Conservation (phyloP, 345 rosid genomes). For the Linum tenue region DNA sequence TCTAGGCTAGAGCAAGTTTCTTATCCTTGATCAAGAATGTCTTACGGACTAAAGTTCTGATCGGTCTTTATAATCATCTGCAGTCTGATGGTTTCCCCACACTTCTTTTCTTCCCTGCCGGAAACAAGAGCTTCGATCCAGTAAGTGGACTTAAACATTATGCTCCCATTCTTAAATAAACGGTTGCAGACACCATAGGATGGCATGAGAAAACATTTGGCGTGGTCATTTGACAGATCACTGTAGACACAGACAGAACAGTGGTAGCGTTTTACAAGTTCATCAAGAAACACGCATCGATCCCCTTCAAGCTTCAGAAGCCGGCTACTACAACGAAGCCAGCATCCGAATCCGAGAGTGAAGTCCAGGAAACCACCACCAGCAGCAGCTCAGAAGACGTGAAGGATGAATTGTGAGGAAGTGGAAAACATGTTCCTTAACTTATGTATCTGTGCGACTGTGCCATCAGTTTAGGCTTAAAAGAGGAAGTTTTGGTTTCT, state of each 20-base stretch:
- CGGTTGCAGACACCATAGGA: not conserved
- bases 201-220: too few relatives aligned
- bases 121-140: constrained; percentile 94
- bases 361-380: constrained; percentile 21
- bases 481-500: too few relatives aligned
- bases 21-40: too few relatives aligned
- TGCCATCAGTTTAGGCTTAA: constrained; percentile 6
- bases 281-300: constrained; percentile 74
- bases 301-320: constrained; percentile 90
- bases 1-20: too few relatives aligned
- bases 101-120: constrained; percentile 94
- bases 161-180: not conserved
- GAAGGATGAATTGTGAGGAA: constrained; percentile 76
- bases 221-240: constrained; percentile 35
- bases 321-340: constrained; percentile 47
- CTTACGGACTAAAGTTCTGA: not conserved
- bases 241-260: constrained; percentile 82
- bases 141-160: constrained; percentile 32
- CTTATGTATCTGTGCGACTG: constrained; percentile 10
- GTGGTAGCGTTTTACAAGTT: constrained; percentile 93
- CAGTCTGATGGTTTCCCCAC: constrained; percentile 97
- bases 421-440: not conserved
- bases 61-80: constrained; percentile 8
- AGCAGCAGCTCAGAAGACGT: constrained; percentile 9
- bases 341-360: constrained; percentile 17